Percentiles rank a stretch among this genome's conserved stretches.
phyloP scores from a whole-genome alignment of 805 yeast species.

The Yamadazyma ubonensis region DNA sequence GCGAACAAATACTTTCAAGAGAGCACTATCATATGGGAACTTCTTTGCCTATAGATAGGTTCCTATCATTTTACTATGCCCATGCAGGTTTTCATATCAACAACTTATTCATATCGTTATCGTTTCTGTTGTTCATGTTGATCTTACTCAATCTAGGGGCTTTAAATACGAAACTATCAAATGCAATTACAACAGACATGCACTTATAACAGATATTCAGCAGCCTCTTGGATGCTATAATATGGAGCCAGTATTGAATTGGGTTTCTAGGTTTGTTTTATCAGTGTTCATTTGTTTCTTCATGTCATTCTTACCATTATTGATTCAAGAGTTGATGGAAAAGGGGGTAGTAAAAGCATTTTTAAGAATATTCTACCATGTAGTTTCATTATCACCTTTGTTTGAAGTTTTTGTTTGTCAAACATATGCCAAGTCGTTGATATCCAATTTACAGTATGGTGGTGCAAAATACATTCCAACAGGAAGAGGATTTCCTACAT shows the following conservation, averaged over 20 bases:
- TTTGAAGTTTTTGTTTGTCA: constrained; percentile 96
- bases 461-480: constrained; percentile 92
- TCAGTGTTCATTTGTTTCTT: constrained; percentile 92
- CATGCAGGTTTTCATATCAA: constrained; percentile 96
- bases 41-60: constrained; percentile 82
- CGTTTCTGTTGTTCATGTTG: constrained; percentile 84
- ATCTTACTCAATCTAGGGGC: constrained; percentile 79
- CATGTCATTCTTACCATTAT: constrained; percentile 83
- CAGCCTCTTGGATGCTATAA: constrained; percentile 84
- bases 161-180: constrained; percentile 66
- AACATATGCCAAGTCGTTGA: constrained; percentile 77
- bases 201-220: constrained; percentile 71
- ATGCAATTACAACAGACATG: constrained; percentile 64
- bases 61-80: constrained; percentile 90
- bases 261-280: constrained; percentile 86
- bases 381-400: constrained; percentile 79
- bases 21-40: constrained; percentile 92
- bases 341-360: constrained; percentile 78
- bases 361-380: constrained; percentile 68
- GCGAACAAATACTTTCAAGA: constrained; percentile 89
- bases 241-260: constrained; percentile 78
- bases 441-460: constrained; percentile 78
- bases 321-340: constrained; percentile 85
- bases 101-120: constrained; percentile 80
- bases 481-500: constrained; percentile 91